Percentiles rank a stretch among this genome's conserved stretches.
Conservation (phyloP, 768 basidiomycete genomes). For the Mycena capillaripes region DNA sequence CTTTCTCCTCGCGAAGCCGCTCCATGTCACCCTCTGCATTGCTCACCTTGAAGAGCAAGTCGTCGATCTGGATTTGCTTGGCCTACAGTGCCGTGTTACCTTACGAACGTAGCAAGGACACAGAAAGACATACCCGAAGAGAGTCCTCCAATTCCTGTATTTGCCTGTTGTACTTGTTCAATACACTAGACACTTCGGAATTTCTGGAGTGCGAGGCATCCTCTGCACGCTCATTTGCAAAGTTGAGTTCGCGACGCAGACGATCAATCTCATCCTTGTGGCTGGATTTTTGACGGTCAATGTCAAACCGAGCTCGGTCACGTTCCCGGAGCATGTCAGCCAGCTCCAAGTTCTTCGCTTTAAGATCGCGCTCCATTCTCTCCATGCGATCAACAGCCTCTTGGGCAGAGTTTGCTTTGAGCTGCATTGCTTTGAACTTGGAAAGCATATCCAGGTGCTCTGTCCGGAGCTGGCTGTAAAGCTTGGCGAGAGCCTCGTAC, state of each 20-base stretch:
- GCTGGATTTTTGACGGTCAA: slow-evolving; percentile 92
- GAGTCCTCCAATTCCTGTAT: slow-evolving; percentile 97
- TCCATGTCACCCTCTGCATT: slow-evolving; percentile 82
- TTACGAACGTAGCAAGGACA: slow-evolving; percentile 14
- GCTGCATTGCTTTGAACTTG: slow-evolving; percentile 97
- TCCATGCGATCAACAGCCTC: slow-evolving; percentile 99
- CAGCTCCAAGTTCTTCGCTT: slow-evolving; percentile 97
- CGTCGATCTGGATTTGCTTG: slow-evolving; percentile 98
- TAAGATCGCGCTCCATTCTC: slow-evolving; percentile 97
- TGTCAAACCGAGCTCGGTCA: slow-evolving; percentile 94
- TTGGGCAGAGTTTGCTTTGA: slow-evolving; percentile 98
- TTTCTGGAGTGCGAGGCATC: slow-evolving; percentile 93
- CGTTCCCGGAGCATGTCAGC: slow-evolving; percentile 99
- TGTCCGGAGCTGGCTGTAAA: slow-evolving; percentile 97
- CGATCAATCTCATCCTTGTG: slow-evolving; percentile 97
- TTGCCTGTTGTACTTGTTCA: slow-evolving; percentile 96
- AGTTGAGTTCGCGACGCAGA: slow-evolving; percentile 90
- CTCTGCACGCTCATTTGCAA: slow-evolving; percentile 98
- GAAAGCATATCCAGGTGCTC: slow-evolving; percentile 98
- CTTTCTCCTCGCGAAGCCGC: slow-evolving; percentile 92
- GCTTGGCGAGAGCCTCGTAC: slow-evolving; percentile 97
- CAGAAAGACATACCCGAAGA: slow-evolving; percentile 72
- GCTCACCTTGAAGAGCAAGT: slow-evolving; percentile 86
- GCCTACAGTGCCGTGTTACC: slow-evolving; percentile 66
- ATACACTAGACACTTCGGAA: slow-evolving; percentile 89